These are phyloP conservation scores for Globisporangium barbulae DNA, from an alignment of 352 stramenopile genomes.

Conservation along the genomic window DNA sequence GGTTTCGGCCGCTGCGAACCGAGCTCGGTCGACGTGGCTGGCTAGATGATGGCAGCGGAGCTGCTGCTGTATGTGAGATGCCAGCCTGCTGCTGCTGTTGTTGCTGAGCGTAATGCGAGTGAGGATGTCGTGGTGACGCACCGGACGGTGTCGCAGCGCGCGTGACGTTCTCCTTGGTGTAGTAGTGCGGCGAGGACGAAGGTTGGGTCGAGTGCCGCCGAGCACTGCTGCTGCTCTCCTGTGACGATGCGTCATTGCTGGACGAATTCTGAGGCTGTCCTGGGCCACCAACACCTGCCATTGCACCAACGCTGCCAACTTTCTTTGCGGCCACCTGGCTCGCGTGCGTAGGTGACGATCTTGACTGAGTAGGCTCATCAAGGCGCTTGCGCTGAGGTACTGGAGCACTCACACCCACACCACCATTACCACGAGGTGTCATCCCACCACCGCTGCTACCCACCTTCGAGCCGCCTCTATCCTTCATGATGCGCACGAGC, in stretches of 20 bases:
- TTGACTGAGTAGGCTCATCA: background rate
- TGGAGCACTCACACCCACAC: background rate
- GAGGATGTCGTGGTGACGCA: constrained; percentile 13
- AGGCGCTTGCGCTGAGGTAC: background rate
- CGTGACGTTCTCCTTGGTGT: background rate
- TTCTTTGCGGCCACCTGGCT: constrained; percentile 1
- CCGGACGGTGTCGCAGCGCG: constrained; percentile 13
- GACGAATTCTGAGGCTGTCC: background rate
- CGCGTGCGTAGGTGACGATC: background rate
- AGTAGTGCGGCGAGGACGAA: background rate
- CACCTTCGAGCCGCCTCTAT: constrained; percentile 8
- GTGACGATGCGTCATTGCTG: background rate
- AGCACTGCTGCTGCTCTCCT: background rate
- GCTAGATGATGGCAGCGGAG: background rate
- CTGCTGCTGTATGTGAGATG: constrained; percentile 2
- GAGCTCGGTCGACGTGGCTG: constrained; percentile 34
- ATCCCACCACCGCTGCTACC: background rate
- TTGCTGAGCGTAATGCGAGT: background rate
- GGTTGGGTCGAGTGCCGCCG: constrained; percentile 1
- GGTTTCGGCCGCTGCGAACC: constrained; percentile 42
- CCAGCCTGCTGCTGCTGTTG: constrained; percentile 15
- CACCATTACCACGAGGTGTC: background rate
- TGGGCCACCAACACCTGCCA: background rate
- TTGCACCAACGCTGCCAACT: constrained; percentile 2
- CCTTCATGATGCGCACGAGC: constrained; percentile 38